Percentiles rank a stretch among this genome's conserved stretches.
These are phyloP conservation scores for Pleurotus citrinopileatus DNA, from an alignment of 768 basidiomycete genomes.

Conservation along the genomic window DNA sequence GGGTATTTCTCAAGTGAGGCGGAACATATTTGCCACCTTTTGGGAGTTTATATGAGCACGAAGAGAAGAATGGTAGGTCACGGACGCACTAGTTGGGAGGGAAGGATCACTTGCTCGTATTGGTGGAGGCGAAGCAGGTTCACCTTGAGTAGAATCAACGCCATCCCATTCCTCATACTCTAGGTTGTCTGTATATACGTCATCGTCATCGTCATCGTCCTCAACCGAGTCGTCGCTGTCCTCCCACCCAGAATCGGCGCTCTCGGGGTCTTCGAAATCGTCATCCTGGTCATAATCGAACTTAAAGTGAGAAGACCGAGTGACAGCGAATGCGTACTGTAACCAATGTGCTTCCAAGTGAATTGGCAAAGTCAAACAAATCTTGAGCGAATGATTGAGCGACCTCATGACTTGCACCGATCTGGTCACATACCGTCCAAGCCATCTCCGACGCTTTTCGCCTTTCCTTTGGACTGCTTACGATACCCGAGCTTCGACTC, in stretches of 20 bases:
- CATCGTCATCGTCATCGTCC: conserved; percentile 23
- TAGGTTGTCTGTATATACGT: conserved; percentile 20
- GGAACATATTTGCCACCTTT: conserved; percentile 76
- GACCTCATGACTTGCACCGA: no score
- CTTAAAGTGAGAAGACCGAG: no score
- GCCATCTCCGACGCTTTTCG: conserved; percentile 67
- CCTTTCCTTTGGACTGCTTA: conserved; percentile 40
- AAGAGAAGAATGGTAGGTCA: conserved; percentile 9
- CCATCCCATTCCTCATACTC: conserved; percentile 40
- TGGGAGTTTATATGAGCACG: no score
- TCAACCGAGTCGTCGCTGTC: no score
- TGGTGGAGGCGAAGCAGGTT: conserved; percentile 14
- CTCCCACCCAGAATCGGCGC: neutral
- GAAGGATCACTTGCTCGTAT: no score
- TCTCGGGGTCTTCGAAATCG: conserved; percentile 15
- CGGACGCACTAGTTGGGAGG: neutral
- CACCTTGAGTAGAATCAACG: conserved; percentile 22
- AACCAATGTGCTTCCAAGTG: conserved; percentile 20
- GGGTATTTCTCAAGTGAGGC: conserved; percentile 62
- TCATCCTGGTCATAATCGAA: no score
- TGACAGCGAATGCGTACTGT: no score
- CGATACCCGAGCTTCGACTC: conserved; percentile 72
- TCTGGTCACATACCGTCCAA: conserved; percentile 77
- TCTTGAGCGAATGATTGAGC: no score
- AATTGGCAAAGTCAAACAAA: conserved; percentile 50